These are phyloP conservation scores for Staphylotrichum longicolle DNA, from an alignment of 495 filamentous ascomycete species.

Conservation along the genomic window DNA sequence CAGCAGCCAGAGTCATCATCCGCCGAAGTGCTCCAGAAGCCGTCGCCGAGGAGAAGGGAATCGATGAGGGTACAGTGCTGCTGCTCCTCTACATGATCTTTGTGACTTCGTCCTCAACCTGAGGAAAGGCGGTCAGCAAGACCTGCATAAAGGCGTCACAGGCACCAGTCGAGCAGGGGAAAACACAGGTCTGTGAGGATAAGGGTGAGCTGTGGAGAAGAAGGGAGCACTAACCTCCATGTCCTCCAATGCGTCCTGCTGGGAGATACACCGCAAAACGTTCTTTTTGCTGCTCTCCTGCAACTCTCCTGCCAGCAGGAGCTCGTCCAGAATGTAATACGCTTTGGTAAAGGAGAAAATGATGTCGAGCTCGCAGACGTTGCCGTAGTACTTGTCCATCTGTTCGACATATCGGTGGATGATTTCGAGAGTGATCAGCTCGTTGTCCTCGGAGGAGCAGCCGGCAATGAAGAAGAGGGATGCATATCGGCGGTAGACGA, in stretches of 20 bases:
- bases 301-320: constrained; percentile 93
- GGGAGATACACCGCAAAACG: constrained; percentile 86
- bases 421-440: constrained; percentile 96
- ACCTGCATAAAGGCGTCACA: constrained; percentile 20
- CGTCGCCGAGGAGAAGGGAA: constrained; percentile 15
- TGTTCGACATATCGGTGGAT: constrained; percentile 99
- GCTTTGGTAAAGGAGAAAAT: constrained; percentile 95
- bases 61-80: constrained; percentile 26
- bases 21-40: constrained; percentile 11
- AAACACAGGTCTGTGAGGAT: not conserved
- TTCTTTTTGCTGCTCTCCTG: constrained; percentile 99
- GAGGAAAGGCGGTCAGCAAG: constrained; percentile 58
- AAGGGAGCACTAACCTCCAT: constrained; percentile 77
- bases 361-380: constrained; percentile 97
- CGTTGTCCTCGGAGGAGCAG: constrained; percentile 91
- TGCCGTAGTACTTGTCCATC: constrained; percentile 99
- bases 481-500: constrained; percentile 97
- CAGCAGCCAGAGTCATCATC: constrained; percentile 4
- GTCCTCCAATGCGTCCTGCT: constrained; percentile 92
- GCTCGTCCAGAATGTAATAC: constrained; percentile 97
- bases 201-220: constrained; percentile 16
- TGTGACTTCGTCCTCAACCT: constrained; percentile 95
- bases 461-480: constrained; percentile 99
- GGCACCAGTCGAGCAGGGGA: constrained; percentile 6
- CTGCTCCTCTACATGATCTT: constrained; percentile 77